Percentiles rank a stretch among this genome's conserved stretches.
Conservation (phyloP, 768 basidiomycete genomes). For the Cyathus striatus region DNA sequence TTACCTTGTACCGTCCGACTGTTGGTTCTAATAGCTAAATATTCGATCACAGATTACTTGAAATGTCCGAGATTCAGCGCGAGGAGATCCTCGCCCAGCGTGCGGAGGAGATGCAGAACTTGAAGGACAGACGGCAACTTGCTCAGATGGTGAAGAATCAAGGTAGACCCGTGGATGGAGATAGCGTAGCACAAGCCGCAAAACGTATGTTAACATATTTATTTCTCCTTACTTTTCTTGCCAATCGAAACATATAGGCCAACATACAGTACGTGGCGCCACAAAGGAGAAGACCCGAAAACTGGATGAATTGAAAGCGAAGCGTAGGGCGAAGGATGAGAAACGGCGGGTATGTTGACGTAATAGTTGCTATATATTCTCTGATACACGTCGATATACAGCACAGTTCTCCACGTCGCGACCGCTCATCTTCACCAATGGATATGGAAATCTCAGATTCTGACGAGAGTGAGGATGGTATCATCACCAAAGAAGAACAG, state of each 20-base stretch:
- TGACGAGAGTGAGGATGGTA: conserved; percentile 81
- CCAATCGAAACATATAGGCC: conserved; percentile 38
- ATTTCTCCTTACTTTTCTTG: no score
- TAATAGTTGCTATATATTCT: background rate
- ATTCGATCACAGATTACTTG: conserved; percentile 58
- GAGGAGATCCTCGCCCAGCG: conserved; percentile 83
- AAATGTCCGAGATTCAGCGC: conserved; percentile 83
- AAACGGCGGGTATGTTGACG: conserved; percentile 64
- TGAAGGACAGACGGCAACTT: conserved; percentile 65
- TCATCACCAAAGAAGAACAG: conserved; percentile 68
- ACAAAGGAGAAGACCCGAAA: conserved; percentile 79
- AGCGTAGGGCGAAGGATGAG: conserved; percentile 84
- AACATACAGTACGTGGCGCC: conserved; percentile 65
- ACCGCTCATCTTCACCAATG: conserved; percentile 76
- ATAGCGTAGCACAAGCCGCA: conserved; percentile 64
- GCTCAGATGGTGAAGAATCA: conserved; percentile 72
- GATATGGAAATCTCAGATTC: conserved; percentile 84
- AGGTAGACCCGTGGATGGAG: conserved; percentile 37
- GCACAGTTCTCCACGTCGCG: conserved; percentile 56
- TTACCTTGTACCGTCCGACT: no score
- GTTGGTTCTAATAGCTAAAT: no score
- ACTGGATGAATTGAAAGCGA: conserved; percentile 82
- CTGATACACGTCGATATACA: conserved; percentile 7
- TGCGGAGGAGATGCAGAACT: conserved; percentile 73
- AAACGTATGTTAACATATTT: conserved; percentile 54